Conservation (phyloP, 257 asterid species). For the Gentiana macrophylla region DNA sequence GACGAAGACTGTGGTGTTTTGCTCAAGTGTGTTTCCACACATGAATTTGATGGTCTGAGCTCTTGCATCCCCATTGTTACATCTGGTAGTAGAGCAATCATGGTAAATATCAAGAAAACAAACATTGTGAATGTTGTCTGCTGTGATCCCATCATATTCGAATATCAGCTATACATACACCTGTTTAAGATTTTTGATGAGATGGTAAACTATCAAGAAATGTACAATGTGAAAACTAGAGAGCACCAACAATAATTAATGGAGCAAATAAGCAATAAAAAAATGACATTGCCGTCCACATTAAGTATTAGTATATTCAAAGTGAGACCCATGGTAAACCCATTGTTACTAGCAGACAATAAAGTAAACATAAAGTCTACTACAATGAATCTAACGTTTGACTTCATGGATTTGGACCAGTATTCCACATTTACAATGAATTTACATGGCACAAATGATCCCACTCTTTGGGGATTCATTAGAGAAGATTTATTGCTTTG, state of each 20-base stretch:
- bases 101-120: slow-evolving; percentile 11
- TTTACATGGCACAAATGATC: no score
- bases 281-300: neutral
- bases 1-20: slow-evolving; percentile 46
- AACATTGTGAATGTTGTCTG: neutral
- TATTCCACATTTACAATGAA: neutral
- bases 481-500: neutral
- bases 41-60: slow-evolving; percentile 32
- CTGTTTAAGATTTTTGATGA: no score
- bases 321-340: slow-evolving; percentile 1
- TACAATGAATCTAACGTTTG: neutral
- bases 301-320: neutral
- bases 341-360: neutral
- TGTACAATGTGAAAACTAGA: neutral
- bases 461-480: no score
- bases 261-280: neutral
- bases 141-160: slow-evolving; percentile 14
- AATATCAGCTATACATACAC: neutral
- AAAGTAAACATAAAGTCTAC: neutral
- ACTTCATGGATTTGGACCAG: neutral
- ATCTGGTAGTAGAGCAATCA: slow-evolving; percentile 29
- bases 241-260: neutral
- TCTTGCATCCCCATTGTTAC: slow-evolving; percentile 48
- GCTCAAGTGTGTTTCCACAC: slow-evolving; percentile 36
- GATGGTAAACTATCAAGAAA: neutral